Evolutionary conservation across 2,329 filamentous ascomycete species (phyloP), one percentile per base, ranked within the genome.

Genomic region (Bipolaris gigantea): DNA sequence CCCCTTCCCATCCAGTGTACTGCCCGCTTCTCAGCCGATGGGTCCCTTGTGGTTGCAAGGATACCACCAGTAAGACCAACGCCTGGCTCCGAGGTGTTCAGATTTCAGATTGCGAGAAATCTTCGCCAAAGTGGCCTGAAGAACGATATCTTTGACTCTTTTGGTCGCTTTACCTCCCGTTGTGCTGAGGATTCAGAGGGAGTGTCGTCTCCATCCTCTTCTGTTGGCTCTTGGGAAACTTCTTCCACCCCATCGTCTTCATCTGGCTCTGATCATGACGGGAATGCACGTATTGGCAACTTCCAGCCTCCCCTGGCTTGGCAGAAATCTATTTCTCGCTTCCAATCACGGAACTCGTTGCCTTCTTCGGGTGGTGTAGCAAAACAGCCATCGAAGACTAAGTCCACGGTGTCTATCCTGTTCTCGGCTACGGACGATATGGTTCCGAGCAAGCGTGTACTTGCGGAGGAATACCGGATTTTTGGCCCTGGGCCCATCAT

Each of bases 401-500:
- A 87, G 62, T 92, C 92, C 57, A 79, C 89, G 19, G 77, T 97
- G 18, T 85, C 85, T 1, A 85, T 97, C 35, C 82, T 92, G 65
- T 82, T 90, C 33, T 62, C 65, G 58, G 55, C 64, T 57, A 72
- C 95, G 23, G 83, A 84, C 9, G 78, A 83, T 43, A 73, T 91
- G 11, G 76, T 96, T n/a, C 92, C 92, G 0, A 89, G 90, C 2
- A 94, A 92, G 71, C 82, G 82, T 55, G 81, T 85, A 50, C 82
- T 97, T 57, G 94, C 92, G 2, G 79, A 85, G 53, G 84, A 89
- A 61, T 99, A 97, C 73, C 83, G 83, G 21, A 89, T 97, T 13
- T 92, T 94, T 70, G 92, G 92, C 3, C 86, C 92, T 56, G 88
- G 89, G 0, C 83, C 86, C n/a, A 83, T 88, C 34, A 85, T 96